Percentiles rank a stretch among this genome's conserved stretches.
phyloP scores from a whole-genome alignment of 805 yeast species.

The Candida sanyiensis region DNA sequence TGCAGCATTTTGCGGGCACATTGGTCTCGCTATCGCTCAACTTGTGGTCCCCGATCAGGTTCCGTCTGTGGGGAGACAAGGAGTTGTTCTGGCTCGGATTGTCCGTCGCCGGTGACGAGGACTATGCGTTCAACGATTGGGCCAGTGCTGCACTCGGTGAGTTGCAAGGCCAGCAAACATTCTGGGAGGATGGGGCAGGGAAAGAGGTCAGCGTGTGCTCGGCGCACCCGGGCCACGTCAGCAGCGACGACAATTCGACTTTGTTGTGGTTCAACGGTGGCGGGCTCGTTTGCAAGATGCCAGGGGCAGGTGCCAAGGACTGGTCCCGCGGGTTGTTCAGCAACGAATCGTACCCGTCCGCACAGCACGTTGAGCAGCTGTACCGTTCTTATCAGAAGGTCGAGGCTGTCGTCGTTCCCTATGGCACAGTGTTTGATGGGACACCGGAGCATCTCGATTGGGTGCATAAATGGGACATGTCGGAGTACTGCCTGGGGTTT shows the following conservation, averaged over 20 bases:
- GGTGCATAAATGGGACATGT: constrained; percentile 37
- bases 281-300: constrained; percentile 38
- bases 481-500: constrained; percentile 42
- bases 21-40: constrained; percentile 36
- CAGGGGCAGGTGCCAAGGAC: constrained; percentile 6
- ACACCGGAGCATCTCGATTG: constrained; percentile 39
- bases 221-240: constrained; percentile 56
- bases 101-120: constrained; percentile 33
- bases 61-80: constrained; percentile 66
- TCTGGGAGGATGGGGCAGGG: too few relatives aligned
- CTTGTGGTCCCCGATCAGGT: constrained; percentile 34
- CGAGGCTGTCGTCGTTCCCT: constrained; percentile 45
- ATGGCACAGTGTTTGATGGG: constrained; percentile 33
- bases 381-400: constrained; percentile 32
- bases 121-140: constrained; percentile 32
- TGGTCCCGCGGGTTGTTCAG: neutral
- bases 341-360: neutral
- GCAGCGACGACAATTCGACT: constrained; percentile 38
- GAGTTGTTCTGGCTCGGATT: constrained; percentile 74
- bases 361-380: neutral
- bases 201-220: constrained; percentile 40
- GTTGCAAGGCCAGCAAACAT: neutral
- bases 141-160: constrained; percentile 37
- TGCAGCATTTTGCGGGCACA: constrained; percentile 43
- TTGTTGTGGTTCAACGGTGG: constrained; percentile 57